Evolutionary conservation across 768 basidiomycete species (phyloP), one percentile per base, ranked within the genome.

Genomic region (Leccinum aurantiacum): DNA sequence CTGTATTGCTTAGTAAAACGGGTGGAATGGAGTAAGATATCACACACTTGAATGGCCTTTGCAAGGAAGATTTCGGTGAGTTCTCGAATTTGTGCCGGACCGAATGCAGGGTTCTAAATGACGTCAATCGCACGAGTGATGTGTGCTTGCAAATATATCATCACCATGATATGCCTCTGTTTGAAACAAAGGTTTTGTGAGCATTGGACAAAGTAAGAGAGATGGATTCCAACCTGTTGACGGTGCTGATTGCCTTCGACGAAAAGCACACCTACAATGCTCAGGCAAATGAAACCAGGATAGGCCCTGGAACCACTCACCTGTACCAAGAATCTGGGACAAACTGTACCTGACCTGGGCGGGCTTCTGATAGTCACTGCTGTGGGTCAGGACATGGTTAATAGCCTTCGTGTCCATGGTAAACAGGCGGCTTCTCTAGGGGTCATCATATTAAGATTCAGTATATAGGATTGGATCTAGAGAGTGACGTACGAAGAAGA

Each of bases 241-340:
- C 70, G 75, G 56, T 78, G 78, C 33, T 72, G 65, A 10, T 73
- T 48, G 24, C 62, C 64, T 47, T 65, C 64, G 0, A 33, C 57
- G 11, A 53, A 11, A 6, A 63, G 10, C 7, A 60, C 6, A 37
- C 64, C 61, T 58, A 29, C 22, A 2, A 19, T 27, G 29, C 53
- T 33, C 13, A 24, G 24, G 25, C 4, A n/a, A 27, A 29, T 37
- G 8, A 19, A 24, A 17, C 14, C 35, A n/a, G n/a, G n/a, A n/a
- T n/a, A n/a, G 24, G 7, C 22, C 22, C 22, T 22, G n/a, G n/a
- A n/a, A n/a, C n/a, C n/a, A n/a, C n/a, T n/a, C n/a, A n/a, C n/a
- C 63, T 48, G 52, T 9, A 1, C 54, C 60, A 14, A 62, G 22
- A 2, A 47, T 11, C 41, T 47, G 50, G 27, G 60, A 13, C 17